Evolutionary conservation across 2,329 filamentous ascomycete genomes (phyloP), one percentile per base, ranked within the genome.

Genomic region (Teratosphaeria destructans): DNA sequence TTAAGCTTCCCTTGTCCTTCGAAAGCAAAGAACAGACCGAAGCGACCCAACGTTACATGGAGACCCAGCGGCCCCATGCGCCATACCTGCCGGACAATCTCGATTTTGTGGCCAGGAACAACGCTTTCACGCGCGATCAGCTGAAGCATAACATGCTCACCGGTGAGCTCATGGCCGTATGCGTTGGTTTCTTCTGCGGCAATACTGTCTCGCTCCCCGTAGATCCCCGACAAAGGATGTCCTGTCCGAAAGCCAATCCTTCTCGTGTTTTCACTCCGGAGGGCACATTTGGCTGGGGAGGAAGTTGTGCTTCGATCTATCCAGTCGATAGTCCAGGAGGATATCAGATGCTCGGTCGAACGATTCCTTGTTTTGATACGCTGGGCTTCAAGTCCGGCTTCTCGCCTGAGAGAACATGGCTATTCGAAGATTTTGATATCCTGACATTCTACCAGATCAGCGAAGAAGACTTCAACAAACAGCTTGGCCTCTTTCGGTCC

Each of bases 51-150:
- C 77, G 84, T 3, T 87, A 87, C 69, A 81, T 81, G 67, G 81
- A 81, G 27, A 86, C 83, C 0, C 83, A 85, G 62, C 78, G 85
- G 6, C 77, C 80, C 1, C 79, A 83, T 55, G 85, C 85, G 0
- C 79, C 82, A 0, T 87, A 85, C 66, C 75, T 87, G 0, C 85
- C 85, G 0, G 81, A 83, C 63, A 86, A 86, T 58, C 75, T 85
- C 49, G 76, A 80, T 0, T 87, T 86, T 59, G 74, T 77, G 0
- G 79, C 80, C 1, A 78, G 77, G 62, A 82, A 81, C 68, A 83
- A 83, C 63, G 81, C 78, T 3, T 77, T 83, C 60, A 72, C 76
- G 3, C 69, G 74, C 0, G 72, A 78, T 52, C 76, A 82, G 60
- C 71, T 83, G 3, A 76, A 79, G 52, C 72, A 79, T 2, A 81